A percentile compares a stretch with the other conserved stretches of the same genome.
Evolutionary conservation across 2,329 filamentous ascomycete genomes (phyloP).

Genomic region (Aspergillus fumigatiaffinis): DNA sequence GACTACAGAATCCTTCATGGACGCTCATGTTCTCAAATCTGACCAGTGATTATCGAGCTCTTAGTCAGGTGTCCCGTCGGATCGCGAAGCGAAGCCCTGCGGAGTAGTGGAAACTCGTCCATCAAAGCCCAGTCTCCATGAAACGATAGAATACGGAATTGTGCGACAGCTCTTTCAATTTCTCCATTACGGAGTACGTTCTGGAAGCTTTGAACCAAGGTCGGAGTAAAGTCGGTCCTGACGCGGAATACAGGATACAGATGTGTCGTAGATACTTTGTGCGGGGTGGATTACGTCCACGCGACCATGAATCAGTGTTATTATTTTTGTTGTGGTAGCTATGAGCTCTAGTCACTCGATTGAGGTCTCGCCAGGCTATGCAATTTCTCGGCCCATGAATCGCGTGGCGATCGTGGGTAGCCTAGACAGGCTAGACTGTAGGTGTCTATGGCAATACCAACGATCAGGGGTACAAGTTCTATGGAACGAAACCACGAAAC

Average conservation of each 20-base stretch:
- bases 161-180: background rate
- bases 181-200: background rate
- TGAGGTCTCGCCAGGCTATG: background rate
- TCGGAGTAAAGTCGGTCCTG: background rate
- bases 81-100: background rate
- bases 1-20: no score
- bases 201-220: background rate
- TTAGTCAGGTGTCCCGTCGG: background rate
- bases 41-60: background rate
- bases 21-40: background rate
- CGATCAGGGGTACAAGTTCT: background rate
- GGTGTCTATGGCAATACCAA: background rate
- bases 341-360: background rate
- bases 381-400: background rate
- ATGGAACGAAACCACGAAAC: background rate
- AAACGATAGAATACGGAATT: background rate
- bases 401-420: background rate
- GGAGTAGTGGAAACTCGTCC: background rate
- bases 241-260: background rate
- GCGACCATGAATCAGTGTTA: background rate
- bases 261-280: no score
- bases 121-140: background rate
- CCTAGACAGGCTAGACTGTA: background rate
- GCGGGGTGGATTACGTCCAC: background rate
- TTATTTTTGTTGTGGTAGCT: background rate